Percentiles rank a stretch among this genome's conserved stretches.
Conservation (phyloP, 768 basidiomycete genomes). For the Psilocybe cyanescens region DNA sequence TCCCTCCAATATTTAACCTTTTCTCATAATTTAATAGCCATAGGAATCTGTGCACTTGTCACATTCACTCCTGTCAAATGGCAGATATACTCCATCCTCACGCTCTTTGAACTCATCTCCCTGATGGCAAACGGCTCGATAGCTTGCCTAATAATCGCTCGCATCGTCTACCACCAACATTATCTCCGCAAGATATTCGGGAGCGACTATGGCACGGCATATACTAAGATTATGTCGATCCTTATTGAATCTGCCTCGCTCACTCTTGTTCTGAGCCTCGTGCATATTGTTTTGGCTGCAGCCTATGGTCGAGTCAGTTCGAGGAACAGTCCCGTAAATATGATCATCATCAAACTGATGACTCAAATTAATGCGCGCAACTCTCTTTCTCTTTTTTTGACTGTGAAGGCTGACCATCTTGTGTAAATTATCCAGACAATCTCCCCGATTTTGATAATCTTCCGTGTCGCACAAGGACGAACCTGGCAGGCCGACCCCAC, state of each 20-base stretch:
- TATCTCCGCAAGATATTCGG: conserved; percentile 5
- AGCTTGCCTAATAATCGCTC: conserved; percentile 2
- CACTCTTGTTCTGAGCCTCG: background rate
- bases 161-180: conserved; percentile 10
- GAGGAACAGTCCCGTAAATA: background rate
- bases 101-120: conserved; percentile 1
- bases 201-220: background rate
- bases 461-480: conserved; percentile 11
- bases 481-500: conserved; percentile 4
- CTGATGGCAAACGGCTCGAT: conserved; percentile 6
- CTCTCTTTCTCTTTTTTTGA: background rate
- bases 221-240: conserved; percentile 13
- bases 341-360: conserved; percentile 7
- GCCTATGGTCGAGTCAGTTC: background rate
- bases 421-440: background rate
- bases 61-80: background rate
- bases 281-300: conserved; percentile 5
- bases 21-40: background rate
- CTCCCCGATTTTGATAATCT: conserved; percentile 5
- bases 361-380: conserved; percentile 6
- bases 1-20: too few species aligned
- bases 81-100: conserved; percentile 9
- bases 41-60: conserved; percentile 3
- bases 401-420: background rate
- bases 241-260: conserved; percentile 14